phyloP scores from a whole-genome alignment of 2,329 filamentous ascomycete species.

The Scytalidium lignicola region DNA sequence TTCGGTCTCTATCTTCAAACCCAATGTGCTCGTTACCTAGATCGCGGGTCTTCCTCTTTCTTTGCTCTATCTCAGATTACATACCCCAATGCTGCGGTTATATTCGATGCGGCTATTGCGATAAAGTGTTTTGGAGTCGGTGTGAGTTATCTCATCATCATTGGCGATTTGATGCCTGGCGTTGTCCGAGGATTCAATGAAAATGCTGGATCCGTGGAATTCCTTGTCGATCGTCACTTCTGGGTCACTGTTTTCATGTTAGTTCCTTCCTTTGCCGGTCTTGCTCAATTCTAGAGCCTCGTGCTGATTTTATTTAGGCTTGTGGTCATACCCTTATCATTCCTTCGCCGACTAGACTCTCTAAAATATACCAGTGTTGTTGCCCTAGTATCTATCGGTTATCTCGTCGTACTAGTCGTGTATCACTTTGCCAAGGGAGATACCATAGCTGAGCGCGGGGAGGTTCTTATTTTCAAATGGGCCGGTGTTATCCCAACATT shows the following conservation, averaged over 20 bases:
- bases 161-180: conserved; percentile 95
- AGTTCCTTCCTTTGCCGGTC: conserved; percentile 19
- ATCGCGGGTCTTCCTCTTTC: conserved; percentile 83
- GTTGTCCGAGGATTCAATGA: conserved; percentile 78
- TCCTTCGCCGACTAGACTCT: conserved; percentile 85
- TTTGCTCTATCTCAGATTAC: conserved; percentile 96
- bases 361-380: conserved; percentile 95
- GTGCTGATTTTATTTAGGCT: conserved; percentile 47
- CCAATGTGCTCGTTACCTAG: conserved; percentile 86
- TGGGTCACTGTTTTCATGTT: conserved; percentile 98
- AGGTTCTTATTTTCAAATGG: conserved; percentile 73
- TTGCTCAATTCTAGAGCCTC: neutral
- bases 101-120: conserved; percentile 94
- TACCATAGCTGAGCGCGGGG: conserved; percentile 65
- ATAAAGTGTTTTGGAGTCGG: conserved; percentile 98
- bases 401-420: conserved; percentile 86
- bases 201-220: conserved; percentile 57
- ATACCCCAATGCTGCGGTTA: conserved; percentile 89
- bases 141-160: conserved; percentile 97
- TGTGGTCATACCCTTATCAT: conserved; percentile 89
- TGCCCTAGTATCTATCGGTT: conserved; percentile 87
- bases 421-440: conserved; percentile 84
- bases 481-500: conserved; percentile 72
- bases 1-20: conserved; percentile 95
- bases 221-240: conserved; percentile 84